Evolutionary conservation across 352 stramenopile genomes (phyloP).

Genomic region (Phytophthora hybrid): DNA sequence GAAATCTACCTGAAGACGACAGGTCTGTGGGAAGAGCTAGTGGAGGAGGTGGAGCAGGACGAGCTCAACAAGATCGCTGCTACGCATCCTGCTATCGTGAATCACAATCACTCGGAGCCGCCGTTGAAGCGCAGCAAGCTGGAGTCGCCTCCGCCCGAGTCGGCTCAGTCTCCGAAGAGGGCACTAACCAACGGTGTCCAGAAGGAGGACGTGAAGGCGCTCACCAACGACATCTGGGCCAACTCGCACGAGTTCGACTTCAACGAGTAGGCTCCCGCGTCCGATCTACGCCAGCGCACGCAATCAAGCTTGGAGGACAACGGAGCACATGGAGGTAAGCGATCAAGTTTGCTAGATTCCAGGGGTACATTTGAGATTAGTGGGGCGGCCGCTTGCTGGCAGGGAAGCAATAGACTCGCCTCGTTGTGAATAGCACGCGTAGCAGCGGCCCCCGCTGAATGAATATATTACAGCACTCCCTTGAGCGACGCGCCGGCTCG

Average conservation of each 20-base stretch:
- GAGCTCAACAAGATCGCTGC: slow-evolving; percentile 23
- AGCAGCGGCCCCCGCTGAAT: slow-evolving; percentile 12
- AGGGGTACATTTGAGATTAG: slow-evolving; percentile 38
- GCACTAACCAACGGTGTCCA: slow-evolving; percentile 36
- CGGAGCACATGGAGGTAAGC: slow-evolving; percentile 17
- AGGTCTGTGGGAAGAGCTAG: slow-evolving; percentile 70
- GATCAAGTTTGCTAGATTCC: slow-evolving; percentile 31
- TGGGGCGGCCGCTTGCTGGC: slow-evolving; percentile 12
- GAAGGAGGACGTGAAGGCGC: slow-evolving; percentile 62
- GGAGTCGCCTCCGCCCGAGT: slow-evolving; percentile 26
- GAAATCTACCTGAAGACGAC: slow-evolving; percentile 75
- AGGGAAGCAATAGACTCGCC: slow-evolving; percentile 1
- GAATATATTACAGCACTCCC: slow-evolving; percentile 70
- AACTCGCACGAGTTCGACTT: slow-evolving; percentile 87
- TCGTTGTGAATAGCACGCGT: slow-evolving; percentile 14
- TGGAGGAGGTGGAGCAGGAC: slow-evolving; percentile 35
- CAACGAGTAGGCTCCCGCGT: slow-evolving; percentile 42
- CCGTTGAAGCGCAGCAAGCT: slow-evolving; percentile 41
- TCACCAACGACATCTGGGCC: slow-evolving; percentile 85
- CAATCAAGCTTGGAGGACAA: slow-evolving; percentile 6
- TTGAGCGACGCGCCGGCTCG: slow-evolving; percentile 83
- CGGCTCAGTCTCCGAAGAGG: slow-evolving; percentile 39
- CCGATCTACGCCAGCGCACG: not conserved
- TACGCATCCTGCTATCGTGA: not conserved
- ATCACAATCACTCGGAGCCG: slow-evolving; percentile 7